Base-by-base conservation (phyloP, 1,284 basidiomycete genomes). In the Fomitiporia mediterranea region DNA sequence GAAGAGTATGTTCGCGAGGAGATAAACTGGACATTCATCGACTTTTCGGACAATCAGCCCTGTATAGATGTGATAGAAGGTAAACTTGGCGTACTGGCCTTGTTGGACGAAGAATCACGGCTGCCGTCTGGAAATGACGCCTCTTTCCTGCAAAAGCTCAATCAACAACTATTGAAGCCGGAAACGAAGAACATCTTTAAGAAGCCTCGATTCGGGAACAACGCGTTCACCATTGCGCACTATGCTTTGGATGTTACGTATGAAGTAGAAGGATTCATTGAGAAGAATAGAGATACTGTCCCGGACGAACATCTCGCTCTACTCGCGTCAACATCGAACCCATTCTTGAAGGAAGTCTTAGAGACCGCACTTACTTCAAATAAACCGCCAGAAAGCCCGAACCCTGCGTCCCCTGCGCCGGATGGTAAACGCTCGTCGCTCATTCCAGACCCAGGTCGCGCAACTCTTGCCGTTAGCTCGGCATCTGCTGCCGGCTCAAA, bases 11-110 rank as follows among this genome's bases (percentile, higher is more conserved):
- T 99, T 56, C 91, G 94, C 58, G 97, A 99, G 69, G 82, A 98
- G 73, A 99, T 99, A 70, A 94, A 96, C 68, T 99, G 97, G 97
- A 98, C 92, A 1, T 99, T 99, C 73, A 99, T 99, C 71, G 94
- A 98, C 67, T 99, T 98, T 72, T 93, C 91, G 9, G 97, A 99
- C 73, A 99, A 99, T 68, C 97, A 99, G 68, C 94, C 94, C 34
- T 98, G 94, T 69, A 99, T 99, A 70, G 93, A 99, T 69, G 87
- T 98, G 64, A 98, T 99, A 65, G 97, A 99, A 74, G 92, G 95
- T 63, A 98, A 89, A 71, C 85, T 99, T 60, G 97, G 97, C 62
- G 90, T 99, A 46, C 80, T 99, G 50, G 88, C 96, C 2, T 78
- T 99, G 28, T 80, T 99, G 30, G 97, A 99, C 68, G 97, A 99